Evolutionary conservation across 2,329 filamentous ascomycete species (phyloP), one percentile per base, ranked within the genome.

Genomic region (Aspergillus quadricinctus): DNA sequence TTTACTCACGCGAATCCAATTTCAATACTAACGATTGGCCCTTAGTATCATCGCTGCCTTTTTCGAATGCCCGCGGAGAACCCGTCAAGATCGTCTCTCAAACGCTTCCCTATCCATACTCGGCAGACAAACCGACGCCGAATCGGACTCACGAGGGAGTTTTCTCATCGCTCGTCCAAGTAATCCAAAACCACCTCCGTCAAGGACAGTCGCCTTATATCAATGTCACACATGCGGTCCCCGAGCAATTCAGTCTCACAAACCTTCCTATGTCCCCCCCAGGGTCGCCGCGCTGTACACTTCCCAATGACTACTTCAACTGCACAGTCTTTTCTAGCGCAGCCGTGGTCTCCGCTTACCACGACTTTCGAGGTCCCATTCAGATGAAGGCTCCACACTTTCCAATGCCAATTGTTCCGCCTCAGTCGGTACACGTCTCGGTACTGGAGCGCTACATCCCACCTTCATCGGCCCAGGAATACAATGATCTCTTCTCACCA

Each of bases 401-500:
- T 11, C 83, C 83, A 10, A 75, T 79, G 54, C 83, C 83, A 2
- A 78, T 86, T 46, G 84, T 86, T 1, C 81, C 83, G 5, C 84
- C 84, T 0, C 79, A 78, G 19, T 83, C 80, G 50, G 82, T 87
- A 58, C 79, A 86, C 54, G 74, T 87, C 43, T 82, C 83, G 1
- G 76, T 87, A 11, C 77, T 87, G 3, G 85, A 88, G 70, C 81
- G 85, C 40, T 87, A 85, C 67, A 83, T 88, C n/a, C 85, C 85
- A 19, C 84, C 85, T 2, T 79, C 83, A 0, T 84, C 80, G 23
- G 66, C 73, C 0, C 78, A 82, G 61, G 85, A 88, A 65, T 85
- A 84, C 57, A 70, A 75, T 31, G 80, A 84, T 60, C 79, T 87
- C 64, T 87, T 87, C 67, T 76, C 74, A 17, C 71, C 77, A 3